A percentile compares a stretch with the other conserved stretches of the same genome.
phyloP scores from a whole-genome alignment of 495 filamentous ascomycete genomes.

The Neurospora cerealis region DNA sequence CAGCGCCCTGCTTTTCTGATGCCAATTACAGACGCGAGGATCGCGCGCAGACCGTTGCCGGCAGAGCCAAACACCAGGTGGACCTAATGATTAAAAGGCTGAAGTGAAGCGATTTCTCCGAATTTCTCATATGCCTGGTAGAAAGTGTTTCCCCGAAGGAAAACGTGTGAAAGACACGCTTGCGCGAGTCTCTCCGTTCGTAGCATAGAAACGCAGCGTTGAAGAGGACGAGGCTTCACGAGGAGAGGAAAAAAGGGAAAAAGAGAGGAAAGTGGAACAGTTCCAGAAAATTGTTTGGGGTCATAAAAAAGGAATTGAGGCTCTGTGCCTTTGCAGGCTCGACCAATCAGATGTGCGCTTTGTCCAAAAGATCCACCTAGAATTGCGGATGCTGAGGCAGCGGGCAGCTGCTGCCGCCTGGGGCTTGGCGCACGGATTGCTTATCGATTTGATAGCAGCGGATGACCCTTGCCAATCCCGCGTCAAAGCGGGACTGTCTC shows the following conservation, averaged over 20 bases:
- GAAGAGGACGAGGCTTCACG: slow-evolving; percentile 80
- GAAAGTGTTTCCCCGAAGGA: not conserved
- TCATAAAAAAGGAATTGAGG: slow-evolving; percentile 14
- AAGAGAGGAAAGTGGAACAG: slow-evolving; percentile 10
- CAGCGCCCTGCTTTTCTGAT: slow-evolving; percentile 91
- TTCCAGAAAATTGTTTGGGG: slow-evolving; percentile 13
- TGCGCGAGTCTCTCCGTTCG: slow-evolving; percentile 58
- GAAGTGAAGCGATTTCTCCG: slow-evolving; percentile 61
- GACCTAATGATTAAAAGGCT: slow-evolving; percentile 52
- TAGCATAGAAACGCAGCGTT: slow-evolving; percentile 99
- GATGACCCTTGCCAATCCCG: not conserved
- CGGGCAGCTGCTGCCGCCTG: not conserved
- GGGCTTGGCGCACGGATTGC: not conserved
- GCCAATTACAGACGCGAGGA: slow-evolving; percentile 81
- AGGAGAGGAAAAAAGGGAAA: slow-evolving; percentile 32
- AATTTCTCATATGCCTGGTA: slow-evolving; percentile 96
- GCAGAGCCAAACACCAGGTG: slow-evolving; percentile 45
- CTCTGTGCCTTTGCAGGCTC: not conserved
- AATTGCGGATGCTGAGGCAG: not conserved
- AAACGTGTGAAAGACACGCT: slow-evolving; percentile 23
- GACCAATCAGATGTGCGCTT: not conserved
- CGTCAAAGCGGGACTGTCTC: not conserved
- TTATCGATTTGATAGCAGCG: not conserved
- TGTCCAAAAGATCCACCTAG: not conserved
- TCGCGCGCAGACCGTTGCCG: slow-evolving; percentile 90